Evolutionary conservation across 2,329 filamentous ascomycete species (phyloP), one percentile per base, ranked within the genome.

Genomic region (Colletotrichum nymphaeae): DNA sequence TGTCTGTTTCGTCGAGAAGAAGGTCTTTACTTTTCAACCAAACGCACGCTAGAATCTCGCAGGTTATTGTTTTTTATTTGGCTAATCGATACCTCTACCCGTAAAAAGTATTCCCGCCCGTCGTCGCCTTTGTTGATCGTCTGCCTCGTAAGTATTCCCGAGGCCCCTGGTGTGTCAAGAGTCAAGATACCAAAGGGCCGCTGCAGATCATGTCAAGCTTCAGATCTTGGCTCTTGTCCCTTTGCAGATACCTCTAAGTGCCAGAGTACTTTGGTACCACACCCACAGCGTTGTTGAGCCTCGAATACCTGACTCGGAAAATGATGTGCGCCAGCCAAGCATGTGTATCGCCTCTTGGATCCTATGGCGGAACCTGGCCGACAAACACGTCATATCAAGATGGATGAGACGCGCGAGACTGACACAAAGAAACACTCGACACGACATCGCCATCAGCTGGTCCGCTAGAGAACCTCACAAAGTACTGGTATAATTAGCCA

Each of bases 221-320:
- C 53, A 67, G 42, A 32, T 58, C 65, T 72, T 72, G 58, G 65
- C 49, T 35, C 65, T 65, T 57, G n/a, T 63, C 42, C 19, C 19
- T 58, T 30, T 37, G 30, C 60, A 56, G 59, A 73, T 26, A 46
- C 32, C 22, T 59, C 30, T 14, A 55, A 35, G 28, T 56, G 55
- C 42, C 49, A 64, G 56, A 49, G 59, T 53, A n/a, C 26, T 24
- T 57, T 52, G 63, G 42, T n/a, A 42, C 42, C 55, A 56, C 66
- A 73, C 32, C 55, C 32, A 16, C 66, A 30, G 46, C 59, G 35
- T 49, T 56, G 55, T 70, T 62, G 63, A 71, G 56, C 69, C 66
- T 70, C 60, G 53, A 59, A n/a, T 35, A 42, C 69, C 69, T 69
- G 67, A 73, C 70, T 73, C 70, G 67, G 56, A 35, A 26, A 60